phyloP scores from a whole-genome alignment of 192 early-diverging fungal genomes.

The Glomus cerebriforme region DNA sequence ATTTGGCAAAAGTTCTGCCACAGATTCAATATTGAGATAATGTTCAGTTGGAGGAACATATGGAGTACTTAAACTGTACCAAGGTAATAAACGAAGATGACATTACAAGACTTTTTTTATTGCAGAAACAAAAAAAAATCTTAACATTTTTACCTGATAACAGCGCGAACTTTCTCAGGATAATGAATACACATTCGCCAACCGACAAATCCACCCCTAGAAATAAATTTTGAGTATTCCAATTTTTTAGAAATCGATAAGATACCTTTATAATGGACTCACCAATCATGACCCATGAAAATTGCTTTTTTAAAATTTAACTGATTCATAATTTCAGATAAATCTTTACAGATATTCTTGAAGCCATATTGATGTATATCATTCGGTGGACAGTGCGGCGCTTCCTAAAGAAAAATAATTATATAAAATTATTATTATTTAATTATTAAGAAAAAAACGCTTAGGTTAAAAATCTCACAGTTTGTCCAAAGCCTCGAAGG shows the following conservation, averaged over 20 bases:
- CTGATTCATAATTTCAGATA: conserved; percentile 60
- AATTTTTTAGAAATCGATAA: not conserved
- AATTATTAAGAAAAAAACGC: not conserved
- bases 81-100: too few relatives aligned
- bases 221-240: not conserved
- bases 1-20: conserved; percentile 52
- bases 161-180: conserved; percentile 58
- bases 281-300: conserved; percentile 72
- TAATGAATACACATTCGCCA: conserved; percentile 62
- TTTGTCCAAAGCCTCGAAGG: conserved; percentile 56
- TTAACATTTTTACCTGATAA: conserved; percentile 39
- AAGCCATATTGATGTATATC: conserved; percentile 46
- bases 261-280: not conserved
- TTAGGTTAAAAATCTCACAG: conserved; percentile 33
- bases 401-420: conserved; percentile 29
- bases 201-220: conserved; percentile 48
- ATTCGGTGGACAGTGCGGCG: conserved; percentile 39
- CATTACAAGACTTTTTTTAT: too few relatives aligned
- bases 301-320: conserved; percentile 52
- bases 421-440: not conserved
- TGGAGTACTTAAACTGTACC: conserved; percentile 54
- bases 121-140: too few relatives aligned
- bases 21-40: conserved; percentile 43
- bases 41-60: conserved; percentile 43
- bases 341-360: conserved; percentile 54